A percentile compares a stretch with the other conserved stretches of the same genome.
Evolutionary conservation across 2,329 filamentous ascomycete species (phyloP).

Genomic region (Cladosporium velox): DNA sequence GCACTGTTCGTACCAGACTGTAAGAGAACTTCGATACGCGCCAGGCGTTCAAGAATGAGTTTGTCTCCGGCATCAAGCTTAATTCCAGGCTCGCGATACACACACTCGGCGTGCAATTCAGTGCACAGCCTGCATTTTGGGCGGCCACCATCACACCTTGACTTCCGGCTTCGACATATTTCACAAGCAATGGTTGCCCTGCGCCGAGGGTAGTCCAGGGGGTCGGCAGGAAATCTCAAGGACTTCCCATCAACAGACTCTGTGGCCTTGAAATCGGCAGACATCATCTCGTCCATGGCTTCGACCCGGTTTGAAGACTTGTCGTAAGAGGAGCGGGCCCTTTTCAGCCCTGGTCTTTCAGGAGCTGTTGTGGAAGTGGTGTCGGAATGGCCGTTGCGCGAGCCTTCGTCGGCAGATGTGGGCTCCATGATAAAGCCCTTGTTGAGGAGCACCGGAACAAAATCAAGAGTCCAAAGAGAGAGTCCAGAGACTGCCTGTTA

Average conservation of each 20-base stretch:
- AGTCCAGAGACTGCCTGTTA: not conserved
- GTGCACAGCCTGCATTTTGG: slow-evolving; percentile 84
- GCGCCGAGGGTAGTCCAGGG: slow-evolving; percentile 37
- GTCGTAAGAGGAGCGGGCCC: slow-evolving; percentile 23
- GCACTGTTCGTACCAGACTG: slow-evolving; percentile 61
- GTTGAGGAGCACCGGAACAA: not conserved
- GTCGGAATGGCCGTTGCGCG: slow-evolving; percentile 16
- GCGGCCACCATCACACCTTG: slow-evolving; percentile 47
- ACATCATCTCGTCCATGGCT: slow-evolving; percentile 19
- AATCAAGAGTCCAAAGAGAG: not conserved
- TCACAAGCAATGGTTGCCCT: slow-evolving; percentile 39
- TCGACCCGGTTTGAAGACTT: slow-evolving; percentile 24
- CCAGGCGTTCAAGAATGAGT: slow-evolving; percentile 76
- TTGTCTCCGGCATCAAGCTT: slow-evolving; percentile 87
- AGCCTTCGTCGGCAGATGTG: slow-evolving; percentile 18
- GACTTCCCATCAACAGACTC: slow-evolving; percentile 15
- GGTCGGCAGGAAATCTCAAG: slow-evolving; percentile 25
- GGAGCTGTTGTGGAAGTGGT: slow-evolving; percentile 5
- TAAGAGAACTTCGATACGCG: slow-evolving; percentile 75
- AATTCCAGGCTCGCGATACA: slow-evolving; percentile 82
- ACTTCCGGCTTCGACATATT: slow-evolving; percentile 38
- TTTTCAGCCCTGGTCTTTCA: slow-evolving; percentile 19
- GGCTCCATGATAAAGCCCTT: slow-evolving; percentile 7
- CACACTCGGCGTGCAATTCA: slow-evolving; percentile 77
- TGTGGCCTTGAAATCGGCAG: slow-evolving; percentile 19